phyloP scores from a whole-genome alignment of 202 grass and related monocot genomes.

The Panicum hallii region DNA sequence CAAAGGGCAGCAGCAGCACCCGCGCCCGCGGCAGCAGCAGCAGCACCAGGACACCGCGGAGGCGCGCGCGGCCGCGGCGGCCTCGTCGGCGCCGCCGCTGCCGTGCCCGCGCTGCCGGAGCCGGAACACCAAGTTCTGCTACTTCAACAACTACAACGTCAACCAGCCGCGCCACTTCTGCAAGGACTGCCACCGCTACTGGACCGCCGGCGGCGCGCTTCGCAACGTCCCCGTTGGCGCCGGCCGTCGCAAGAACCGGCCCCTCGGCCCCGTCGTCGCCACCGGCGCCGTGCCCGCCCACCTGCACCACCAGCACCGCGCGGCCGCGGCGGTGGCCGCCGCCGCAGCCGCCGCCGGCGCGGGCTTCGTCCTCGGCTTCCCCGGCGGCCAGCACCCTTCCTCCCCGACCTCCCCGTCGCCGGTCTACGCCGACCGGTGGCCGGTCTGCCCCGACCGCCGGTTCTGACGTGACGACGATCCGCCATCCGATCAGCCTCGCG shows the following conservation, averaged over 20 bases:
- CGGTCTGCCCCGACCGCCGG: constrained; percentile 46
- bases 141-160: constrained; percentile 99
- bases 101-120: constrained; percentile 90
- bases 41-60: constrained; percentile 47
- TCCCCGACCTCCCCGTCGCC: constrained; percentile 48
- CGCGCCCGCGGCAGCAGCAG: not conserved
- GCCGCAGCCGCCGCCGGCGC: not conserved
- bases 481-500: not conserved
- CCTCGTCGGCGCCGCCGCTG: constrained; percentile 64
- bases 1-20: not conserved
- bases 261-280: constrained; percentile 27
- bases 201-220: constrained; percentile 85
- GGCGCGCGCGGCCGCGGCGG: constrained; percentile 50
- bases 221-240: constrained; percentile 89
- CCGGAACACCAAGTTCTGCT: constrained; percentile 97
- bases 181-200: constrained; percentile 91
- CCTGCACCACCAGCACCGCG: constrained; percentile 22
- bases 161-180: constrained; percentile 99
- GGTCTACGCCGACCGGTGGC: constrained; percentile 54
- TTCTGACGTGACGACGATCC: constrained; percentile 45
- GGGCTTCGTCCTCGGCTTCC: constrained; percentile 51
- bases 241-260: constrained; percentile 72
- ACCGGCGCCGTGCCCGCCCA: not conserved
- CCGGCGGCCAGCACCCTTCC: constrained; percentile 12
- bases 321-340: not conserved